These are phyloP conservation scores for Aspergillus ochraceus DNA, from an alignment of 2,329 filamentous ascomycete species.

Conservation along the genomic window DNA sequence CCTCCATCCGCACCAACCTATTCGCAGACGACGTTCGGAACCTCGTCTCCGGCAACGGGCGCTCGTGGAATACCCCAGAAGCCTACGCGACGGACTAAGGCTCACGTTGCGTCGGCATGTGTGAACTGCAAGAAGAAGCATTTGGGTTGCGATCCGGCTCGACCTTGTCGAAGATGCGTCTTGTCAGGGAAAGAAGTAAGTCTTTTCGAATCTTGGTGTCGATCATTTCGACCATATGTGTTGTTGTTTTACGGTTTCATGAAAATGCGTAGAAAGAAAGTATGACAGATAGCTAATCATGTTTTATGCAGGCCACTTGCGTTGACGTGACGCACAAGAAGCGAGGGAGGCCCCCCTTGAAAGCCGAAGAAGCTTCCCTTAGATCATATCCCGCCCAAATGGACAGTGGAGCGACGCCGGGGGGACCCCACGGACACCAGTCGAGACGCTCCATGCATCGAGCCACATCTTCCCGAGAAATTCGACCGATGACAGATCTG, in stretches of 20 bases:
- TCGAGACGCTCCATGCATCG: slow-evolving; percentile 31
- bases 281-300: background rate
- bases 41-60: slow-evolving; percentile 19
- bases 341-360: slow-evolving; percentile 44
- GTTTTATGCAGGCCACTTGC: slow-evolving; percentile 36
- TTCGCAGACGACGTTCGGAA: slow-evolving; percentile 24
- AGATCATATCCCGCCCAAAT: slow-evolving; percentile 31
- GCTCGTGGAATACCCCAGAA: slow-evolving; percentile 35
- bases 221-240: background rate
- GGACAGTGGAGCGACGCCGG: slow-evolving; percentile 25
- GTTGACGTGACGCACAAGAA: slow-evolving; percentile 51
- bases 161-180: slow-evolving; percentile 48
- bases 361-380: slow-evolving; percentile 42
- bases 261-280: background rate
- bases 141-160: slow-evolving; percentile 46
- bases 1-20: slow-evolving; percentile 24
- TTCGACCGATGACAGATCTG: slow-evolving; percentile 39
- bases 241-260: background rate
- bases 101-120: slow-evolving; percentile 50
- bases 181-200: slow-evolving; percentile 49
- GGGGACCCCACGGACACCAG: slow-evolving; percentile 26
- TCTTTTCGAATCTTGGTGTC: background rate
- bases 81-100: slow-evolving; percentile 46
- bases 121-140: slow-evolving; percentile 53
- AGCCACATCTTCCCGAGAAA: slow-evolving; percentile 38